phyloP scores from a whole-genome alignment of 345 rosid genomes.

The Laguncularia racemosa region DNA sequence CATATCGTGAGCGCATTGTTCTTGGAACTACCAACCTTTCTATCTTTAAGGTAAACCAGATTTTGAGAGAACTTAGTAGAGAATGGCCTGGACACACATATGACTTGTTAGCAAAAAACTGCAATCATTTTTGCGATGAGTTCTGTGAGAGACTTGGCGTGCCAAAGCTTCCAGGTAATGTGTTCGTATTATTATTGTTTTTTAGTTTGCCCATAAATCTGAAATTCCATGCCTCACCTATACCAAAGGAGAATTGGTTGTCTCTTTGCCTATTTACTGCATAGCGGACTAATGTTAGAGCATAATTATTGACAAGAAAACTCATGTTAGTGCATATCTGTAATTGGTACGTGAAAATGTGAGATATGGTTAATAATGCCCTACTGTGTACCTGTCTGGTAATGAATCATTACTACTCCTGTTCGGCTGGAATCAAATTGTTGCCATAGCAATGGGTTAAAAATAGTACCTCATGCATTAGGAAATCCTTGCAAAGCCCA shows the following conservation, averaged over 20 bases:
- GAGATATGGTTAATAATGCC: no score
- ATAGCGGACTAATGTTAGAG: not conserved
- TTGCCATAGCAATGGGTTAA: no score
- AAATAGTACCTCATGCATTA: no score
- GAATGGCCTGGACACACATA: conserved; percentile 79
- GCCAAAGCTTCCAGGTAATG: conserved; percentile 82
- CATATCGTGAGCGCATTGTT: conserved; percentile 65
- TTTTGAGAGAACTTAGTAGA: conserved; percentile 72
- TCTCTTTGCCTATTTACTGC: not conserved
- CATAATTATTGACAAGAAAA: no score
- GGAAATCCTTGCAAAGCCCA: no score
- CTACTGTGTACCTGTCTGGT: no score
- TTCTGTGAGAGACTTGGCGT: conserved; percentile 81
- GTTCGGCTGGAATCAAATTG: no score
- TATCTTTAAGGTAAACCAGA: conserved; percentile 61
- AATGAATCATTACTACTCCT: no score
- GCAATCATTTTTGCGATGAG: conserved; percentile 95
- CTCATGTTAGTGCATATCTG: no score
- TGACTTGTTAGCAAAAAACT: conserved; percentile 81
- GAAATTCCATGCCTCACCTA: conserved; percentile 2
- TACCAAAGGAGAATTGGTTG: not conserved
- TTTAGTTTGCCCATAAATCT: not conserved
- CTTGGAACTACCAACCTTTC: conserved; percentile 65
- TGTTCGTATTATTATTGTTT: conserved; percentile 3
- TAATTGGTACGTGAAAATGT: no score